Evolutionary conservation across 2,329 filamentous ascomycete species (phyloP), one percentile per base, ranked within the genome.

Genomic region (Emergomyces orientalis): DNA sequence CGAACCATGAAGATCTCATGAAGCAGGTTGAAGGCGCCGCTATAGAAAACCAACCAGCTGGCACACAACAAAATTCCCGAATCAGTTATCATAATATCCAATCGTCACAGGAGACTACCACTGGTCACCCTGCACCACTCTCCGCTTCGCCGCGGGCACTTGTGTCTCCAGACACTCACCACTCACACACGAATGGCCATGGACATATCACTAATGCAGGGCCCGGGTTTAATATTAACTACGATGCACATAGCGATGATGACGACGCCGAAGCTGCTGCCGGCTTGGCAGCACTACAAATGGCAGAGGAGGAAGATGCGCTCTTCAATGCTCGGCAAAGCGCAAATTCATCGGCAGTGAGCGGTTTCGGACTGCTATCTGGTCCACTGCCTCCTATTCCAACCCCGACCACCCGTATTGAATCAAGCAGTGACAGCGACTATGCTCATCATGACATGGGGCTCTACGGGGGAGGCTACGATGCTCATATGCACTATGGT

Each of bases 251-350:
- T 68, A 80, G 81, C 65, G 88, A 93, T 62, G 91, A 95, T 59
- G 95, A 91, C 71, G 93, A 97, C 71, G 86, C 89, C 0, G 93
- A 97, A 74, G 93, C 89, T 25, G 87, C 88, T 47, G 90, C 90
- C 64, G 93, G 94, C 19, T 78, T 95, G 60, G 84, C 89, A 71
- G 91, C 91, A 67, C 86, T 97, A 82, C 86, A 86, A 63, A 85
- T 92, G 76, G 91, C 91, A 4, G 91, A 96, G 65, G 84, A 91
- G 73, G 82, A 86, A 72, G 89, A 95, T 64, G 85, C 86, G 59
- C 80, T 76, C 6, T 80, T 83, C 54, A 84, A 86, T 59, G 81
- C 84, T 63, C 83, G 84, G 67, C 86, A 84, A 69, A 80, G 82
- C 67, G 80, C 81, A 19, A 76, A 78, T 67, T 77, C 81, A 22